A percentile compares a stretch with the other conserved stretches of the same genome.
Conservation (phyloP, 2,329 filamentous ascomycete species). For the Fusarium sp. region DNA sequence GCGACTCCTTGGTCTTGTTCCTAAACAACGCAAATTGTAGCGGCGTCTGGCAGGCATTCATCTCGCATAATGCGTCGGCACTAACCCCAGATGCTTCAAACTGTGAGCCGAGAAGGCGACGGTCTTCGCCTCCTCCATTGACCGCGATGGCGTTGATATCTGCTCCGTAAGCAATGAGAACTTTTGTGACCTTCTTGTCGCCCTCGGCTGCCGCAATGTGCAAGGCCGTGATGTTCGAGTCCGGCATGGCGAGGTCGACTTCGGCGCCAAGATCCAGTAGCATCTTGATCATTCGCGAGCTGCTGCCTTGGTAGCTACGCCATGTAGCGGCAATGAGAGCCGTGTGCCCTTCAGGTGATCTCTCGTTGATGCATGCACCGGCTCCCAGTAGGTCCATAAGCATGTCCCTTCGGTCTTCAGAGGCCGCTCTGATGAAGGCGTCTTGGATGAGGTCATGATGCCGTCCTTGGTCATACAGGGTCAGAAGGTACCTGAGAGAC, state of each 20-base stretch:
- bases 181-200: background rate
- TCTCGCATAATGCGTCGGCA: background rate
- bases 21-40: background rate
- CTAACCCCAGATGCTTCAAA: background rate
- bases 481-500: background rate
- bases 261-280: background rate
- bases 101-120: background rate
- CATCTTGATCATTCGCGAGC: background rate
- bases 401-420: background rate
- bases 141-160: background rate
- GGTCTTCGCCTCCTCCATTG: background rate
- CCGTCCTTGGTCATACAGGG: background rate
- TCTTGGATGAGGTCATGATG: background rate
- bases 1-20: background rate
- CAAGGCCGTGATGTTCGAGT: background rate
- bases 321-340: background rate
- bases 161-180: background rate
- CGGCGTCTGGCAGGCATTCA: background rate
- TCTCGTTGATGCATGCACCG: background rate
- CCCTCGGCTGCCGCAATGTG: background rate
- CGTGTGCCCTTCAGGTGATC: background rate
- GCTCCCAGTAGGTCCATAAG: background rate
- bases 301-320: background rate
- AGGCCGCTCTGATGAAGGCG: background rate
- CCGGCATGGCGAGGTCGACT: background rate